These are phyloP conservation scores for Cystobasidium ongulense DNA, from an alignment of 768 basidiomycete genomes.

Conservation along the genomic window DNA sequence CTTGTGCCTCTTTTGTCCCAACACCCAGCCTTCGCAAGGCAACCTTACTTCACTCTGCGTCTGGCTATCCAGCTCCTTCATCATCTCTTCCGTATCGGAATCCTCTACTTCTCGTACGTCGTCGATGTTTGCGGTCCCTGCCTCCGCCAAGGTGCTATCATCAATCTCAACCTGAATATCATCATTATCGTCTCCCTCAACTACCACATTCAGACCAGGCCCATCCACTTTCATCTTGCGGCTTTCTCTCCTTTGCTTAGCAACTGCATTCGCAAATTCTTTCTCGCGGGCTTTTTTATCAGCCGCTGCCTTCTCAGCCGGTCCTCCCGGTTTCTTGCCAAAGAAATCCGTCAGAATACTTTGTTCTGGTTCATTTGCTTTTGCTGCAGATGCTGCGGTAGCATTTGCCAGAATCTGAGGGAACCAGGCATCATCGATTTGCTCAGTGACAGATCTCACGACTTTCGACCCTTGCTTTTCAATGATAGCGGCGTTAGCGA, in stretches of 20 bases:
- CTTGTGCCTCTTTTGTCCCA: background rate
- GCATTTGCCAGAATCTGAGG: background rate
- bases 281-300: background rate
- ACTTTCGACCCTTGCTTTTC: background rate
- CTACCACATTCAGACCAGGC: background rate
- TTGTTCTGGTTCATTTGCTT: background rate
- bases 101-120: background rate
- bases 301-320: background rate
- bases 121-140: background rate
- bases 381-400: background rate
- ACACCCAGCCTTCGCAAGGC: conserved; percentile 17
- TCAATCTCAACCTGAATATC: background rate
- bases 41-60: background rate
- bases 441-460: background rate
- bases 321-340: background rate
- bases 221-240: background rate
- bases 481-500: background rate
- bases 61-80: background rate
- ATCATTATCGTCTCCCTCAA: background rate
- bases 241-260: background rate
- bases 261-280: background rate
- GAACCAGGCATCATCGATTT: background rate
- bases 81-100: background rate
- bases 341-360: background rate
- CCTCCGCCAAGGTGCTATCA: background rate